Base-by-base conservation (phyloP, 345 rosid genomes). In the Dimocarpus longan region DNA sequence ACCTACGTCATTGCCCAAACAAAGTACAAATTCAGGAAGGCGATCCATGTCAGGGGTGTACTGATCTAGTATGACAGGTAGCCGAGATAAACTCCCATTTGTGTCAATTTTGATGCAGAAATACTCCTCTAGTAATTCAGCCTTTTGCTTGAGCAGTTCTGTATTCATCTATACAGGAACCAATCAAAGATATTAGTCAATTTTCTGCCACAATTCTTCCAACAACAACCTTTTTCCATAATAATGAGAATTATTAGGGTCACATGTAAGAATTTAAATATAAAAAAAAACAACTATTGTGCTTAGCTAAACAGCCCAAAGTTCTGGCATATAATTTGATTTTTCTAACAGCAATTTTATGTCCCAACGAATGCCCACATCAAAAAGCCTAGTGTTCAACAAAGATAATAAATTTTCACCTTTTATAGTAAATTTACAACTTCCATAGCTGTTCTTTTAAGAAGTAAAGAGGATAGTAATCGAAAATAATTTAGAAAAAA, bases 1-100 rank as follows among this genome's bases (percentile, higher is more conserved):
- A 95, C 97, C 70, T 91, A 92, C 99, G 85, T 95, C 98, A 84
- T 95, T 95, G 78, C 97, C 99, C 90, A 95, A 86, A 83, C 91
- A 88, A 74, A 96, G 95, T 68, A 89, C 81, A 84, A 96, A 90
- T 79, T 92, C 99, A 22, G 99, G 99, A 84, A 94, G 88, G 48
- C 91, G 91, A 80, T 96, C 99, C 99, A 96, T 93, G 84, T 94
- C 98, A 68, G 97, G 99, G 32, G 87, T 90, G 83, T 92, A 86
- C 85, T 96, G 99, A 78, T 96, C 99, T 75, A 96, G 97, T 80
- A 96, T 84, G 76, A 94, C 92, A 65, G 98, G 99, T 79, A 96
- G 94, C 89, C 94, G 87, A 69, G 89, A 89, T 79, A 96, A 89
- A 71, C 89, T 87, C 75, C 95, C 95, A 71, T 87, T 81, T 40